phyloP scores from a whole-genome alignment of 805 yeast genomes.

The Candida ortonii region DNA sequence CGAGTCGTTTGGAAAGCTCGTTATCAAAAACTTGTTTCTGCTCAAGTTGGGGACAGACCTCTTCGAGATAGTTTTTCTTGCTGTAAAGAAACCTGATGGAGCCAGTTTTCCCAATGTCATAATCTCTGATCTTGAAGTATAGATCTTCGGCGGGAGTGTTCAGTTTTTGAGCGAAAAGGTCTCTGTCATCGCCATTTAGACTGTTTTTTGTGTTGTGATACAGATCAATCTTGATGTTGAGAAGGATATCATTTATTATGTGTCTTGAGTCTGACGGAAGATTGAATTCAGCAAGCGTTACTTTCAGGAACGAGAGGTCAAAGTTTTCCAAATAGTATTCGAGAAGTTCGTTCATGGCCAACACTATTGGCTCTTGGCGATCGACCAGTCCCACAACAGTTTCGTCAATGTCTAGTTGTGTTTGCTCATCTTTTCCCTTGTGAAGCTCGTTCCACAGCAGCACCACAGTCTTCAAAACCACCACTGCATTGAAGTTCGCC shows the following conservation, averaged over 20 bases:
- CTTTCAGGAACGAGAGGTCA: conserved; percentile 24
- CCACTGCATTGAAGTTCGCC: conserved; percentile 71
- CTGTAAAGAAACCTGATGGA: conserved; percentile 34
- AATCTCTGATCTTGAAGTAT: conserved; percentile 30
- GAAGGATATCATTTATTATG: conserved; percentile 26
- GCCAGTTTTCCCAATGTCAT: conserved; percentile 31
- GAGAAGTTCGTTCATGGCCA: conserved; percentile 27
- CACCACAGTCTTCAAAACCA: conserved; percentile 56
- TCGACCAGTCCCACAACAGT: conserved; percentile 11
- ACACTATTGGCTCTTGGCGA: conserved; percentile 7
- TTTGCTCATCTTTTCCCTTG: conserved; percentile 5
- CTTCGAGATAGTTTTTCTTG: conserved; percentile 27
- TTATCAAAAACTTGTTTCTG: conserved; percentile 10
- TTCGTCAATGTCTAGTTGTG: conserved; percentile 13
- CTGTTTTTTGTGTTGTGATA: conserved; percentile 11
- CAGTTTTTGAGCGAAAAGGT: conserved; percentile 1
- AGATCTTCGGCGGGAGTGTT: conserved; percentile 22
- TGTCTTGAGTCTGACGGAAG: conserved; percentile 19
- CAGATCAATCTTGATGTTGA: conserved; percentile 32
- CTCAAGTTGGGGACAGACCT: conserved; percentile 14
- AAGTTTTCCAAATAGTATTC: conserved; percentile 32
- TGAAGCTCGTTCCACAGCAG: conserved; percentile 27
- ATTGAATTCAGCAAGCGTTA: conserved; percentile 20
- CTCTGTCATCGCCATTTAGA: conserved; percentile 1
- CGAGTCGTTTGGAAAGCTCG: conserved; percentile 2